Evolutionary conservation across 2,329 filamentous ascomycete genomes (phyloP).

Genomic region (Microcyclosporella mali): DNA sequence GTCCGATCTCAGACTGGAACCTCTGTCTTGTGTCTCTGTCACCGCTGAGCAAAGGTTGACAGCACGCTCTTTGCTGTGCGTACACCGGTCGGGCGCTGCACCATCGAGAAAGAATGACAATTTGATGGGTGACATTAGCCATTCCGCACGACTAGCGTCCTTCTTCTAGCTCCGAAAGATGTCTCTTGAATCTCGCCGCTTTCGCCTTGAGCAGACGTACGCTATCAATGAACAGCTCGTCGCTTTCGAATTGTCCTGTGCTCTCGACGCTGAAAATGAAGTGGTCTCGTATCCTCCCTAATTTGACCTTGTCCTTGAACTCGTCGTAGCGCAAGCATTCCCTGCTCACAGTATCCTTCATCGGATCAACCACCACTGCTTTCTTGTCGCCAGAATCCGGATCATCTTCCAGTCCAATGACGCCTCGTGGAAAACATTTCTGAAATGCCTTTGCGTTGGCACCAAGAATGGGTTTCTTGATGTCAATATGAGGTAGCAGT

Average conservation of each 20-base stretch:
- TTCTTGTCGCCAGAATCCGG: constrained; percentile 66
- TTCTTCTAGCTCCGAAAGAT: constrained; percentile 48
- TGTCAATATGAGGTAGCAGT: constrained; percentile 80
- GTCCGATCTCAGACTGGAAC: too few species aligned
- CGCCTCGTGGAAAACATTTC: constrained; percentile 80
- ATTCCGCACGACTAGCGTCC: constrained; percentile 26
- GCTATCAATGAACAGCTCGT: constrained; percentile 86
- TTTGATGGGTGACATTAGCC: too few species aligned
- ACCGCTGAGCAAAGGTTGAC: neutral
- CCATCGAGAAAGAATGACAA: too few species aligned
- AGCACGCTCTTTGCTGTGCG: neutral
- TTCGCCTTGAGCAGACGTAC: constrained; percentile 81
- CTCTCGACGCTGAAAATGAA: constrained; percentile 97
- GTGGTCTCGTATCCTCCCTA: constrained; percentile 84
- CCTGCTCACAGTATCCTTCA: constrained; percentile 91
- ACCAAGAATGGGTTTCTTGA: constrained; percentile 76
- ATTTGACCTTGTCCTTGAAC: constrained; percentile 91
- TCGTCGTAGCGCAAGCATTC: constrained; percentile 88
- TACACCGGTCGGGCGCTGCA: neutral
- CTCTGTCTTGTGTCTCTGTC: too few species aligned
- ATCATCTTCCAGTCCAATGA: constrained; percentile 74
- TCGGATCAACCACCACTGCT: constrained; percentile 79
- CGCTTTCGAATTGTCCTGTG: constrained; percentile 89
- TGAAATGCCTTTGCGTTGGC: constrained; percentile 83
- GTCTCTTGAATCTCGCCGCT: constrained; percentile 65